These are phyloP conservation scores for Penicillium occitanis DNA, from an alignment of 2,329 filamentous ascomycete species.

Conservation along the genomic window DNA sequence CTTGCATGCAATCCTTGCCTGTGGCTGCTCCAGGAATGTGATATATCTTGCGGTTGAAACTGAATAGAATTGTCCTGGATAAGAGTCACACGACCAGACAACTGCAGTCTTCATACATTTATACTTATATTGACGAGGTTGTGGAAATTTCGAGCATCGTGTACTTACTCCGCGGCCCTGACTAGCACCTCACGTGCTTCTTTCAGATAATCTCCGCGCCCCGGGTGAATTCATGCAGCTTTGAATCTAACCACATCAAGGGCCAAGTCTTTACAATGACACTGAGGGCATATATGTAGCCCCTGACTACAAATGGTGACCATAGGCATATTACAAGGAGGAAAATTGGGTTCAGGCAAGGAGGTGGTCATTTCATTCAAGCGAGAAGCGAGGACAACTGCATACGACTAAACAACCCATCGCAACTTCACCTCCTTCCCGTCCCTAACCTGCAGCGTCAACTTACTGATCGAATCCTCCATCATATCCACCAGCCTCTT, in stretches of 20 bases:
- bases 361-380: neutral
- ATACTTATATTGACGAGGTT: neutral
- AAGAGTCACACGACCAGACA: neutral
- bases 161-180: neutral
- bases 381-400: neutral
- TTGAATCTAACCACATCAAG: neutral
- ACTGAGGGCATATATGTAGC: neutral
- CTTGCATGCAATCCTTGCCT: neutral
- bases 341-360: neutral
- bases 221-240: neutral
- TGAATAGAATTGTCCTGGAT: neutral
- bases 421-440: constrained; percentile 13
- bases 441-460: constrained; percentile 18
- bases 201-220: neutral
- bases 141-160: neutral
- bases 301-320: neutral
- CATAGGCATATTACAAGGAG: neutral
- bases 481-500: constrained; percentile 7
- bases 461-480: constrained; percentile 14
- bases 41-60: neutral
- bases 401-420: constrained; percentile 2
- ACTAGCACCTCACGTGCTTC: neutral
- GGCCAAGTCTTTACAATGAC: neutral
- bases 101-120: neutral
- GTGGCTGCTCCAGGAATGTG: neutral